Conservation (phyloP, 805 yeast species). For the Hanseniaspora vineae region DNA sequence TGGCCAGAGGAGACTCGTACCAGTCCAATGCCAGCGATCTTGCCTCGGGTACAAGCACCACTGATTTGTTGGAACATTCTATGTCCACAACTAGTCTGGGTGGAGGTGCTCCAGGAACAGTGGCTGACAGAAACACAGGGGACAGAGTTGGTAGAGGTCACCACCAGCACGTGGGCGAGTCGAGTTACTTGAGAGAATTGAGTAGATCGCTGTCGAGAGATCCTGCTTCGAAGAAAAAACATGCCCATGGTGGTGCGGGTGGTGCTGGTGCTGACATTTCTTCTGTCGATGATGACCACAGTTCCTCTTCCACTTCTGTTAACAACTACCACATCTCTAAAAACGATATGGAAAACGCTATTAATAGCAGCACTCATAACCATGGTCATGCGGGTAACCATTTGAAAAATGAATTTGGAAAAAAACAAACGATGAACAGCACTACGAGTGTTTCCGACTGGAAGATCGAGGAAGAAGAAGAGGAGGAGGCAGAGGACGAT, state of each 20-base stretch:
- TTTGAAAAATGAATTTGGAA: neutral
- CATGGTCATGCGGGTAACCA: neutral
- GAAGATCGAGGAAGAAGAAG: constrained; percentile 10
- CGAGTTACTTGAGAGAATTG: constrained; percentile 42
- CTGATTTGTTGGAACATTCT: too few relatives aligned
- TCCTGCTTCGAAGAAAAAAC: constrained; percentile 7
- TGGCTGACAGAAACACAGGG: neutral
- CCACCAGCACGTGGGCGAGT: constrained; percentile 2
- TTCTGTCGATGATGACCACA: neutral
- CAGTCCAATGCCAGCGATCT: constrained; percentile 40
- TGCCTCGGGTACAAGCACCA: constrained; percentile 15
- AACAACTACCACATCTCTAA: constrained; percentile 20
- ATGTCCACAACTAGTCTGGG: too few relatives aligned
- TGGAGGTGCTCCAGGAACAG: neutral
- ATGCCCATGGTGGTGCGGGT: neutral
- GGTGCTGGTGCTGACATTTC: neutral
- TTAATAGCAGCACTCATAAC: constrained; percentile 1
- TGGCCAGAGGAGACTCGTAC: constrained; percentile 70
- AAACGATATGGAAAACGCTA: constrained; percentile 16
- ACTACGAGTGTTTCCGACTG: too few relatives aligned
- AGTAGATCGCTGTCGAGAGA: constrained; percentile 20
- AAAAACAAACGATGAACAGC: too few relatives aligned
- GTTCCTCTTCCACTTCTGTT: constrained; percentile 7
- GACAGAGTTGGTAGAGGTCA: constrained; percentile 11
- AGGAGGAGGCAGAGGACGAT: constrained; percentile 8